These are phyloP conservation scores for Hyphopichia wangnamkhiaoensis DNA, from an alignment of 1,139 yeast genomes.

Conservation along the genomic window DNA sequence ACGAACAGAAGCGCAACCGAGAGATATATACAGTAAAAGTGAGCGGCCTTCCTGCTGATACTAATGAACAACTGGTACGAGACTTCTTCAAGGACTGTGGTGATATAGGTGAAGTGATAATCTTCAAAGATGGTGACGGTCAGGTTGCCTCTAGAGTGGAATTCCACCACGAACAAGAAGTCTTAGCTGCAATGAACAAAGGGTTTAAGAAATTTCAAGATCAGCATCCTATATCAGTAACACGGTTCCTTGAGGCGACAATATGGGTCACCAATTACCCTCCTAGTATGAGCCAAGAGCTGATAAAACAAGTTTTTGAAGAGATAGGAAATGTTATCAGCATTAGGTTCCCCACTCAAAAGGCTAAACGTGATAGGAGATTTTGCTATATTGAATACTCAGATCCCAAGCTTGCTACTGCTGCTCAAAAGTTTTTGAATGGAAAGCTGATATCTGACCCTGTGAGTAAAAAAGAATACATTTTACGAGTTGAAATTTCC, in stretches of 20 bases:
- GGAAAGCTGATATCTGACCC: constrained; percentile 29
- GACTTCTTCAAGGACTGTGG: constrained; percentile 67
- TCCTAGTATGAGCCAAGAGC: constrained; percentile 46
- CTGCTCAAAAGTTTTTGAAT: constrained; percentile 48
- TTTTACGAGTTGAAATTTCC: constrained; percentile 59
- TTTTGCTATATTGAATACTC: constrained; percentile 75
- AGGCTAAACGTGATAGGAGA: constrained; percentile 56
- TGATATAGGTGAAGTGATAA: constrained; percentile 30
- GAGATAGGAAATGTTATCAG: constrained; percentile 50
- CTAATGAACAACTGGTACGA: constrained; percentile 33
- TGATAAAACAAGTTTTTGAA: constrained; percentile 45
- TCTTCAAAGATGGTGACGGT: constrained; percentile 19
- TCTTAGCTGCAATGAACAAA: constrained; percentile 62
- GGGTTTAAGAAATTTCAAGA: constrained; percentile 50
- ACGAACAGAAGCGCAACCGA: constrained; percentile 45
- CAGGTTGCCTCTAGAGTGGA: constrained; percentile 52
- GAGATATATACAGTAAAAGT: constrained; percentile 58
- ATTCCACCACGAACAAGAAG: constrained; percentile 49
- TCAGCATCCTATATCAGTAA: constrained; percentile 43
- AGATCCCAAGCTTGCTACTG: constrained; percentile 43
- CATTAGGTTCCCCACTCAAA: constrained; percentile 68
- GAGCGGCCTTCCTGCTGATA: constrained; percentile 31
- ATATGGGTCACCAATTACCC: constrained; percentile 77
- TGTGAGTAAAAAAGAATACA: constrained; percentile 19
- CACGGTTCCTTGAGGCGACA: constrained; percentile 46